Percentiles rank a stretch among this genome's conserved stretches.
These are phyloP conservation scores for Acer saccharum DNA, from an alignment of 345 rosid genomes.

Conservation along the genomic window DNA sequence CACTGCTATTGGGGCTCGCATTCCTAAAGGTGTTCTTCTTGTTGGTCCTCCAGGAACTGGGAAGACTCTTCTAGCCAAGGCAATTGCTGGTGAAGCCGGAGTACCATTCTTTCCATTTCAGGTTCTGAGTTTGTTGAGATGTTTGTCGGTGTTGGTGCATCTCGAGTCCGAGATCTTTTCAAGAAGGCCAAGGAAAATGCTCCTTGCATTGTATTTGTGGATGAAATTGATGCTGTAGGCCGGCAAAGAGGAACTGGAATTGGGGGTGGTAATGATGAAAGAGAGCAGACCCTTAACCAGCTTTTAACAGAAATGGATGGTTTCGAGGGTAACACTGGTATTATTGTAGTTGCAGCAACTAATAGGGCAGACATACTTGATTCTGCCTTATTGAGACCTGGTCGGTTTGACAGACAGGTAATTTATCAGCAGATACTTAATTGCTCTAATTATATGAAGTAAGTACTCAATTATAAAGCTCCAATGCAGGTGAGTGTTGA, in stretches of 20 bases:
- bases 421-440: not conserved
- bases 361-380: constrained; percentile 94
- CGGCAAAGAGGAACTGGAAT: constrained; percentile 94
- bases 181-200: constrained; percentile 95
- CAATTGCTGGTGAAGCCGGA: constrained; percentile 99
- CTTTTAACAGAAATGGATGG: constrained; percentile 99
- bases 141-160: constrained; percentile 99
- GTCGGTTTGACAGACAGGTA: constrained; percentile 97
- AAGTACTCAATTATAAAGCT: constrained; percentile 23
- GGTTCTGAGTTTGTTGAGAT: constrained; percentile 99
- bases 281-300: constrained; percentile 98
- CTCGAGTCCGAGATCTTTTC: constrained; percentile 93
- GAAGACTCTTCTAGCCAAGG: constrained; percentile 97
- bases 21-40: constrained; percentile 97
- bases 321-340: constrained; percentile 92
- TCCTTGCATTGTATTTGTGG: constrained; percentile 97
- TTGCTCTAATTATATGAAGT: constrained; percentile 2
- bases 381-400: constrained; percentile 90
- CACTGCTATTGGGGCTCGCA: constrained; percentile 94
- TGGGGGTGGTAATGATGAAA: constrained; percentile 98
- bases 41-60: constrained; percentile 99
- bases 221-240: constrained; percentile 98
- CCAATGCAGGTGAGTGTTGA: constrained; percentile 78
- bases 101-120: constrained; percentile 92
- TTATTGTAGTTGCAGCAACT: constrained; percentile 93